Conservation (phyloP, 768 basidiomycete species). For the Leccinum longicurvipes region DNA sequence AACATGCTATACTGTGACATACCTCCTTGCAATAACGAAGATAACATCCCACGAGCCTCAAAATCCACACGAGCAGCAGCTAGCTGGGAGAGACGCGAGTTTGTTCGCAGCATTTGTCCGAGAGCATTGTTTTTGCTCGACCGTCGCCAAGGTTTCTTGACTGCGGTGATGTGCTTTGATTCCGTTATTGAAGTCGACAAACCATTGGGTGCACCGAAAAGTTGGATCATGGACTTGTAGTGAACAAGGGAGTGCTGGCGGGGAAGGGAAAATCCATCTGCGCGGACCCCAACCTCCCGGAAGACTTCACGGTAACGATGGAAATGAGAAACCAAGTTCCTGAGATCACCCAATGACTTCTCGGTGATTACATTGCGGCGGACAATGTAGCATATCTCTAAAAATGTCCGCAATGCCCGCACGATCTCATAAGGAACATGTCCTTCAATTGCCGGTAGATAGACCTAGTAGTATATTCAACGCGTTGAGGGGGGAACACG, state of each 20-base stretch:
- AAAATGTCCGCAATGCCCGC: neutral
- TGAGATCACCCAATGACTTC: too few relatives aligned
- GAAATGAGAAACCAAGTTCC: neutral
- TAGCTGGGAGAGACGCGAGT: neutral
- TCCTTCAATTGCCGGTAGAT: neutral
- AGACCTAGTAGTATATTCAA: neutral
- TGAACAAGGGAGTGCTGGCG: neutral
- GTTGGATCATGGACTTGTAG: constrained; percentile 19
- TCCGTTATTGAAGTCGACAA: constrained; percentile 37
- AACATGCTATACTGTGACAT: too few relatives aligned
- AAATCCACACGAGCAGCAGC: neutral
- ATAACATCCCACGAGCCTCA: neutral
- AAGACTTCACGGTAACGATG: neutral
- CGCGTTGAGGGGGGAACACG: too few relatives aligned
- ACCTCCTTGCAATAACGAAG: neutral
- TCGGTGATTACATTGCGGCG: neutral
- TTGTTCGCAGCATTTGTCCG: neutral
- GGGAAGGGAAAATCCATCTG: neutral
- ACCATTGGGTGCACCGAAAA: constrained; percentile 34
- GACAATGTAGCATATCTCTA: neutral
- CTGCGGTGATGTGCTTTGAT: constrained; percentile 34
- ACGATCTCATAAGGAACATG: neutral
- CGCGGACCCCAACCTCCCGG: neutral
- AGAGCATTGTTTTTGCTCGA: neutral
- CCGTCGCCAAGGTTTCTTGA: constrained; percentile 28